Evolutionary conservation across 2,329 filamentous ascomycete species (phyloP).

Genomic region (Neonectria sp.): DNA sequence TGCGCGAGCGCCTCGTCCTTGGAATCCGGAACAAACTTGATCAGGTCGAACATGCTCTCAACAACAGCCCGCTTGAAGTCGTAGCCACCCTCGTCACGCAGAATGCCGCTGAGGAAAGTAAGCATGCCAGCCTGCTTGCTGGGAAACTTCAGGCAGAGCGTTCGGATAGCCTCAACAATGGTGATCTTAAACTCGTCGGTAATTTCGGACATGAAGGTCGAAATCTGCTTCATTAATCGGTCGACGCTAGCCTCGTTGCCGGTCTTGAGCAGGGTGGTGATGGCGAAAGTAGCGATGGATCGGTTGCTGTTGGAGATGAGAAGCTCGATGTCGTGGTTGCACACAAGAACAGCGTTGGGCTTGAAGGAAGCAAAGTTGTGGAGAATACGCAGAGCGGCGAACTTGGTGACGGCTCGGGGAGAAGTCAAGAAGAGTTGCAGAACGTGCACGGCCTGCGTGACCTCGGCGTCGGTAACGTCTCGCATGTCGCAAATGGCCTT

Average conservation of each 20-base stretch:
- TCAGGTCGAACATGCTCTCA: conserved; percentile 99
- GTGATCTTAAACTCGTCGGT: conserved; percentile 99
- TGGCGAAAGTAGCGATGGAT: conserved; percentile 97
- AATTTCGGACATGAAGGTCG: conserved; percentile 98
- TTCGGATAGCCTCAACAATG: conserved; percentile 98
- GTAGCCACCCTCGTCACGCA: conserved; percentile 96
- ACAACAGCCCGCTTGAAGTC: conserved; percentile 98
- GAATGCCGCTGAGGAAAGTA: conserved; percentile 94
- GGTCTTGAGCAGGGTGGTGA: conserved; percentile 97
- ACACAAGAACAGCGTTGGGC: conserved; percentile 89
- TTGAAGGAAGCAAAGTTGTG: conserved; percentile 98
- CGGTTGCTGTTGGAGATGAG: conserved; percentile 98
- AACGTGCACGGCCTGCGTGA: conserved; percentile 92
- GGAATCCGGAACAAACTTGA: conserved; percentile 96
- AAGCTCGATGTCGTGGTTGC: conserved; percentile 97
- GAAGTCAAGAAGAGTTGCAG: conserved; percentile 97
- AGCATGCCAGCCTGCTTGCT: conserved; percentile 99
- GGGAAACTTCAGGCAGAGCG: conserved; percentile 96
- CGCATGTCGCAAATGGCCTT: conserved; percentile 97
- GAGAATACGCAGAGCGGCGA: conserved; percentile 94
- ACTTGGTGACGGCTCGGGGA: conserved; percentile 95
- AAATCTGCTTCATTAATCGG: conserved; percentile 98
- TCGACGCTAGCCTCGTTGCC: conserved; percentile 98
- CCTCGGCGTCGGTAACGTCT: conserved; percentile 92
- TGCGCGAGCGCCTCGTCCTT: conserved; percentile 89